Evolutionary conservation across 495 filamentous ascomycete species (phyloP).

Genomic region (Talaromyces nanjingensis): DNA sequence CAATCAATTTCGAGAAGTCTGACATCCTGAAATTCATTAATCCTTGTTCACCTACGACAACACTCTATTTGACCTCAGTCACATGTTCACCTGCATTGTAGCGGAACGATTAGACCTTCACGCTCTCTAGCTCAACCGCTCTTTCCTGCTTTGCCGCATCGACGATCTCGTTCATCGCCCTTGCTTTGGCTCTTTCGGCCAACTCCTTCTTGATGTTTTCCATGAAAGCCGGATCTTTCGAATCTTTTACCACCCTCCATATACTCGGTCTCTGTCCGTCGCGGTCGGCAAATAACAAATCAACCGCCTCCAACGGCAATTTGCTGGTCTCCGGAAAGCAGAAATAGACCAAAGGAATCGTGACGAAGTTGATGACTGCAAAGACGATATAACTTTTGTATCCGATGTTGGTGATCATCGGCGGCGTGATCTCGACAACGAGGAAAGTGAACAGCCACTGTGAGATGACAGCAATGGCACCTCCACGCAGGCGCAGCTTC

Average conservation of each 20-base stretch:
- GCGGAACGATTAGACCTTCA: not conserved
- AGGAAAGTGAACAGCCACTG: conserved; percentile 42
- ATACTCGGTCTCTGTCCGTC: conserved; percentile 14
- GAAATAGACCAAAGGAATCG: conserved; percentile 54
- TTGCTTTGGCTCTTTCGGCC: conserved; percentile 12
- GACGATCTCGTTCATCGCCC: not conserved
- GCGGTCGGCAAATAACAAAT: conserved; percentile 34
- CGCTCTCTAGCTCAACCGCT: not conserved
- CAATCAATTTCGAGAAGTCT: not conserved
- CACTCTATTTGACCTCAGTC: not conserved
- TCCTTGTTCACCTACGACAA: not conserved
- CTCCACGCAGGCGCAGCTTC: conserved; percentile 42
- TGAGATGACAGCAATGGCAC: conserved; percentile 41
- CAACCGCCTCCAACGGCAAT: conserved; percentile 44
- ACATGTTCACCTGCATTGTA: too few relatives aligned
- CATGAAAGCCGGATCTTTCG: conserved; percentile 13
- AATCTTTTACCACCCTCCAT: conserved; percentile 14
- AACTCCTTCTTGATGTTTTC: conserved; percentile 10
- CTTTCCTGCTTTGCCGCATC: not conserved
- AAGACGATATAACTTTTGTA: conserved; percentile 33
- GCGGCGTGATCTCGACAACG: conserved; percentile 51
- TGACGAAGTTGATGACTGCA: conserved; percentile 46
- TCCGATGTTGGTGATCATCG: conserved; percentile 38
- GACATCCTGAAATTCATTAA: not conserved
- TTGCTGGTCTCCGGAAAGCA: conserved; percentile 53